Percentiles rank a stretch among this genome's conserved stretches.
These are phyloP conservation scores for Rhizopogon vulgaris DNA, from an alignment of 768 basidiomycete genomes.

Conservation along the genomic window DNA sequence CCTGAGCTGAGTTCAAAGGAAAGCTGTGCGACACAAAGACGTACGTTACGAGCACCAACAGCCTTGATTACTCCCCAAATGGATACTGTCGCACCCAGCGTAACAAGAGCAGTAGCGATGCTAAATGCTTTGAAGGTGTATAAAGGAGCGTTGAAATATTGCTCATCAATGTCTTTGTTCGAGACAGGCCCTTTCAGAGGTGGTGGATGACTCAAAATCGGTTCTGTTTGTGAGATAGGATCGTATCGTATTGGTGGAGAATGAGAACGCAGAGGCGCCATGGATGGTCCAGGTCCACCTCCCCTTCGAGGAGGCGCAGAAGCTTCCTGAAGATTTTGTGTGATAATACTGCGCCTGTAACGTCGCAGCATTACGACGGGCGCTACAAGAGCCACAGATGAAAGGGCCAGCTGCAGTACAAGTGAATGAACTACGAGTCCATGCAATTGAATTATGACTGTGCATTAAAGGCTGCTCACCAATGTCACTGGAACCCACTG, in stretches of 20 bases:
- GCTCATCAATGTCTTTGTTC: conserved; percentile 8
- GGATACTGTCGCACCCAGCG: conserved; percentile 37
- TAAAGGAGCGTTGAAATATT: conserved; percentile 44
- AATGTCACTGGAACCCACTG: conserved; percentile 3
- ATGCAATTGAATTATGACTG: not conserved
- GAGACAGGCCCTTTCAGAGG: not conserved
- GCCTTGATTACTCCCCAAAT: conserved; percentile 44
- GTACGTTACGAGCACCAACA: conserved; percentile 52
- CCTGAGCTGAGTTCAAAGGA: not conserved
- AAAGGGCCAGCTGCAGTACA: conserved; percentile 7
- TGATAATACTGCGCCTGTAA: conserved; percentile 2
- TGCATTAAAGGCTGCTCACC: not conserved
- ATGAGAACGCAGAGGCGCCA: not conserved
- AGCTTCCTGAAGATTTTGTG: not conserved
- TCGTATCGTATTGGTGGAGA: not conserved
- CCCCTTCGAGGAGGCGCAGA: conserved; percentile 7
- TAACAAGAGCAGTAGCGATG: conserved; percentile 57
- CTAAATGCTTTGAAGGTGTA: conserved; percentile 59
- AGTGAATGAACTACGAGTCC: not conserved
- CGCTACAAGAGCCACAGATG: conserved; percentile 8
- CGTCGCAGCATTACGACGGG: conserved; percentile 10
- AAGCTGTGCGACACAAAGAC: conserved; percentile 16
- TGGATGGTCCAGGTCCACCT: not conserved
- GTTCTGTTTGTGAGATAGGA: not conserved
- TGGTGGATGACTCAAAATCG: not conserved